Evolutionary conservation across 108 stramenopile genomes (phyloP).

Genomic region (Parmales sp.): DNA sequence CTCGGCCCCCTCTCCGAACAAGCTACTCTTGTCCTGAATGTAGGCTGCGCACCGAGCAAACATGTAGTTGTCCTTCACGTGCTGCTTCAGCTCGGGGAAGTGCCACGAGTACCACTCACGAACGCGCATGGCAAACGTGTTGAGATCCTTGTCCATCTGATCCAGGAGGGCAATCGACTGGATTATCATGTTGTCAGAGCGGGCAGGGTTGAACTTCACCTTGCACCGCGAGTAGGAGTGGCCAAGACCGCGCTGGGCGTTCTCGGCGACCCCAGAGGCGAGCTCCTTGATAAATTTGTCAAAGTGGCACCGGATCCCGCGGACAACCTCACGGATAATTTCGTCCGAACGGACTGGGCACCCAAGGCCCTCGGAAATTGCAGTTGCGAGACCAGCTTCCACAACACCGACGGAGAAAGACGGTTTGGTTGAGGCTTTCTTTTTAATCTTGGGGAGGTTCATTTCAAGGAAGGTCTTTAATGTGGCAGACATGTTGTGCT

Average conservation of each 20-base stretch:
- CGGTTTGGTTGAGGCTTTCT: slow-evolving; percentile 53
- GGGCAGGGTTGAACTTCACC: slow-evolving; percentile 98
- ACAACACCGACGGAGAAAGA: slow-evolving; percentile 71
- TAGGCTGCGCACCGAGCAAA: slow-evolving; percentile 81
- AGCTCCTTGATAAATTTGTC: slow-evolving; percentile 71
- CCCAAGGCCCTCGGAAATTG: slow-evolving; percentile 75
- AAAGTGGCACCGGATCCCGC: slow-evolving; percentile 84
- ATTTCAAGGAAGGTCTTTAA: slow-evolving; percentile 87
- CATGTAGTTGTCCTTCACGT: slow-evolving; percentile 96
- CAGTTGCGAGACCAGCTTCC: slow-evolving; percentile 71
- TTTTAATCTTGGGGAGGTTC: slow-evolving; percentile 77
- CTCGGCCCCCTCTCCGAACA: slow-evolving; percentile 31
- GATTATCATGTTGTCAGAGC: slow-evolving; percentile 99
- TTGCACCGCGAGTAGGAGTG: slow-evolving; percentile 97
- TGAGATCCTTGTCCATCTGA: slow-evolving; percentile 99
- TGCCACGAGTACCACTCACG: slow-evolving; percentile 99
- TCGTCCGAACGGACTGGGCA: slow-evolving; percentile 83
- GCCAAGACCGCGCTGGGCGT: slow-evolving; percentile 89
- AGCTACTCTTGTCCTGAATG: slow-evolving; percentile 65
- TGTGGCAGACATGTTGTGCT: slow-evolving; percentile 63
- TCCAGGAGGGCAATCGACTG: slow-evolving; percentile 99
- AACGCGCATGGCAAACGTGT: slow-evolving; percentile 99
- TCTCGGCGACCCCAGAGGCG: slow-evolving; percentile 19
- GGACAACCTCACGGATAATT: slow-evolving; percentile 83
- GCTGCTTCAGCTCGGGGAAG: slow-evolving; percentile 75